These are phyloP conservation scores for Eucalyptus polyanthemos DNA, from an alignment of 345 rosid genomes.

Conservation along the genomic window DNA sequence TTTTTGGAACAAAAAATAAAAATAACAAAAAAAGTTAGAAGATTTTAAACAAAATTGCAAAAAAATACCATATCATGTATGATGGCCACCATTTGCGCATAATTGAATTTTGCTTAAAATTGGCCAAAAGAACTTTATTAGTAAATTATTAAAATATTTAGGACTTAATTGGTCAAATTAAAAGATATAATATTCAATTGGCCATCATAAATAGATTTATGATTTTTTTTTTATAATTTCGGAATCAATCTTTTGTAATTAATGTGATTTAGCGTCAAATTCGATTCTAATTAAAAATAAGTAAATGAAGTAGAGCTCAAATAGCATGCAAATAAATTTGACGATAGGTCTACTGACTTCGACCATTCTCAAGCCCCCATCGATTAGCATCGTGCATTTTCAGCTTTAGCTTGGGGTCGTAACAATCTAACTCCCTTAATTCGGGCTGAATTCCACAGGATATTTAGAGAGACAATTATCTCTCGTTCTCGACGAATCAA, in stretches of 20 bases:
- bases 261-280: neutral
- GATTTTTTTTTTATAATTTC: too few species aligned
- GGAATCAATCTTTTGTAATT: neutral
- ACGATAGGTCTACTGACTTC: too few species aligned
- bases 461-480: too few species aligned
- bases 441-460: neutral
- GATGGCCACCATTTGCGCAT: accelerated
- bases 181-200: accelerated
- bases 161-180: too few species aligned
- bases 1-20: too few species aligned
- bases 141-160: too few species aligned
- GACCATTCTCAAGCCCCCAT: accelerated
- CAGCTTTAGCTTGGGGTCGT: neutral
- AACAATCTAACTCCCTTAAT: neutral
- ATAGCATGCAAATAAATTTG: neutral
- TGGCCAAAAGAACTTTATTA: accelerated
- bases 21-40: too few species aligned
- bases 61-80: accelerated
- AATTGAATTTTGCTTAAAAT: too few species aligned
- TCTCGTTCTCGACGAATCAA: neutral
- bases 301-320: neutral
- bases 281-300: too few species aligned
- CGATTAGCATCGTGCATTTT: accelerated
- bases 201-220: too few species aligned
- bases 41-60: neutral